Base-by-base conservation (phyloP, 257 asterid species). In the Solanum chilense region DNA sequence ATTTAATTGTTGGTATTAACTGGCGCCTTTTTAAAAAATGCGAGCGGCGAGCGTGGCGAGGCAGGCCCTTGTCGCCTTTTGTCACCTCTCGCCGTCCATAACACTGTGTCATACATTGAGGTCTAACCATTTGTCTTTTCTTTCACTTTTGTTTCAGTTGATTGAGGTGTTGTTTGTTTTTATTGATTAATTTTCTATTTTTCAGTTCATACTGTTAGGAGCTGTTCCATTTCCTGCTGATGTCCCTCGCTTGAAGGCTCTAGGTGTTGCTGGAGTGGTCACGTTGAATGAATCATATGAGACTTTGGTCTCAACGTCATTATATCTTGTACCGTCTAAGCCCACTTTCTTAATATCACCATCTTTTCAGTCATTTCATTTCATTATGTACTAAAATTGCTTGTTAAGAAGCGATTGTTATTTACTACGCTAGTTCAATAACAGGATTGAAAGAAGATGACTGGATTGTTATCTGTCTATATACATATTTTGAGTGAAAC, bases 151-250 rank as follows among this genome's bases (percentile, higher is more conserved):
- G 82, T 37, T 70, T 45, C 73, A 10, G 23, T 42, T 76, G 41
- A 45, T 76, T 35, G 83, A 25, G 73, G 75, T 66, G 78, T 60
- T 45, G 21, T 31, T 13, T 16, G 41, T 20, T 83, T 23, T 33
- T 82, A 64, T 21, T 56, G 42, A 69, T 74, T 69, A 80, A 62
- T 82, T 86, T 88, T 85, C 83, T 86, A 1, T 77, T 74, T 86
- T 37, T 86, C 93, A 97, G 99, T 94, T 90, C 91, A 88, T 97
- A 71, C 88, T 97, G 91, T 92, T 95, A 87, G 98, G 99, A 85
- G 99, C 99, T 87, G 99, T 97, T 89, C 99, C 99, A 44, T 97
- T 97, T 89, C 99, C 98, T 82, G 90, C 95, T 62, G 98, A 97
- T 84, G 96, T 95, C 86, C 98, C 98, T 11, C 93, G 93, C 87